Evolutionary conservation across 1,284 basidiomycete genomes (phyloP).

Genomic region (Phenoliferia sp.): DNA sequence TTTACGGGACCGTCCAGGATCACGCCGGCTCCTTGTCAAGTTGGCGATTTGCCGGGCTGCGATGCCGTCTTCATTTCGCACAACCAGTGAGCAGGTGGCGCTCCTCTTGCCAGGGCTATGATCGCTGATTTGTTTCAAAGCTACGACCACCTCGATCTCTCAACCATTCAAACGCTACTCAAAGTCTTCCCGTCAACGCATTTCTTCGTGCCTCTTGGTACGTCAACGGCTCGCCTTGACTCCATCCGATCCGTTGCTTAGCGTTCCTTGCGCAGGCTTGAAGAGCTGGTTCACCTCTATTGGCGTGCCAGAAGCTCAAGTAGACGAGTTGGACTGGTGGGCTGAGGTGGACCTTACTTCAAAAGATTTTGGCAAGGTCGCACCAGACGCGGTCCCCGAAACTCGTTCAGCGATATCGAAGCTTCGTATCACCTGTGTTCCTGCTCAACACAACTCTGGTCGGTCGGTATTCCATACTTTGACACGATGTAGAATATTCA

Average conservation of each 20-base stretch:
- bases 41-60: conserved; percentile 34
- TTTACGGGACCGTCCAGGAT: conserved; percentile 34
- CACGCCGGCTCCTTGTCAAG: conserved; percentile 28
- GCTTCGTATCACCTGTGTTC: conserved; percentile 35
- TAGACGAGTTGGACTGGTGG: conserved; percentile 40
- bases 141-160: conserved; percentile 38
- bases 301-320: conserved; percentile 25
- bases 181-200: conserved; percentile 26
- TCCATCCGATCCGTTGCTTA: too few relatives aligned
- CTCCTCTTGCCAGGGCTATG: neutral
- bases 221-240: neutral
- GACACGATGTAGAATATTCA: neutral
- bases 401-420: conserved; percentile 1
- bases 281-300: conserved; percentile 30
- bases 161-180: conserved; percentile 25
- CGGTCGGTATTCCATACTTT: conserved; percentile 2
- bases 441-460: conserved; percentile 39
- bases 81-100: conserved; percentile 34
- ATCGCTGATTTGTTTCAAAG: conserved; percentile 12
- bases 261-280: conserved; percentile 20
- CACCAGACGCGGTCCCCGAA: neutral
- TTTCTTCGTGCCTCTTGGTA: conserved; percentile 38
- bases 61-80: conserved; percentile 37
- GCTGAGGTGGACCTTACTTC: conserved; percentile 37
- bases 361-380: conserved; percentile 40